A percentile compares a stretch with the other conserved stretches of the same genome.
phyloP scores from a whole-genome alignment of 2,329 filamentous ascomycete species.

The Tolypocladium guangdongense region DNA sequence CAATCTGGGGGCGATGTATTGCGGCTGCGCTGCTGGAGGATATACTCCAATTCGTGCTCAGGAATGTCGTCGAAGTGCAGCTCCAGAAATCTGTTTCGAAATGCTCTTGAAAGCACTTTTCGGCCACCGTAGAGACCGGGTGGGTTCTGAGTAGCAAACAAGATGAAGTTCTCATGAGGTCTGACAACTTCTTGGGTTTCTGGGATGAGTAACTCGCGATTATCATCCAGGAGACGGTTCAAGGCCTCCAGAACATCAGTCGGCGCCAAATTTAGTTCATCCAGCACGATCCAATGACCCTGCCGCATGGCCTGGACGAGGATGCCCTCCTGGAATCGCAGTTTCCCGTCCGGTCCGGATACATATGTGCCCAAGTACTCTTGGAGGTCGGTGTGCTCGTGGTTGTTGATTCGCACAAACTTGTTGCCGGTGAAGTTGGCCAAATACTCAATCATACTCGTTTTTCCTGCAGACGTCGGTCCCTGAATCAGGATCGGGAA shows the following conservation, averaged over 20 bases:
- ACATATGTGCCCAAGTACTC: conserved; percentile 95
- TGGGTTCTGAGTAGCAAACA: conserved; percentile 97
- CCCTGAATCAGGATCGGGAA: conserved; percentile 95
- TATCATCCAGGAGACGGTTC: conserved; percentile 92
- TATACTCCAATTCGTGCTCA: conserved; percentile 83
- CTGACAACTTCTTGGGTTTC: conserved; percentile 92
- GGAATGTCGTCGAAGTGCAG: conserved; percentile 98
- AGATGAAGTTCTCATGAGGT: conserved; percentile 90
- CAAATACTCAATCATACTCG: conserved; percentile 97
- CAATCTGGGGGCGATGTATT: conserved; percentile 86
- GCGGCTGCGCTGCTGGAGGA: conserved; percentile 77
- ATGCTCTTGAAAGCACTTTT: conserved; percentile 86
- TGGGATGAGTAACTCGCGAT: conserved; percentile 86
- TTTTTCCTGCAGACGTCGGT: conserved; percentile 94
- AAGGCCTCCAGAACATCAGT: conserved; percentile 95
- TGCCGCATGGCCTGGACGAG: conserved; percentile 85
- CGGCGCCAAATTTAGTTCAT: conserved; percentile 92
- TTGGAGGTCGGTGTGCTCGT: conserved; percentile 96
- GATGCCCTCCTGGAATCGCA: conserved; percentile 87
- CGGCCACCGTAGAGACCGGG: conserved; percentile 90
- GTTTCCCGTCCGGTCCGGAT: conserved; percentile 71
- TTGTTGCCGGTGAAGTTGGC: conserved; percentile 95
- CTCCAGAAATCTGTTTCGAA: conserved; percentile 93
- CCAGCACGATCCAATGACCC: conserved; percentile 95
- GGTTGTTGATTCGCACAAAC: conserved; percentile 98